Conservation (phyloP, 1,284 basidiomycete genomes). For the Dichomitus squalens region DNA sequence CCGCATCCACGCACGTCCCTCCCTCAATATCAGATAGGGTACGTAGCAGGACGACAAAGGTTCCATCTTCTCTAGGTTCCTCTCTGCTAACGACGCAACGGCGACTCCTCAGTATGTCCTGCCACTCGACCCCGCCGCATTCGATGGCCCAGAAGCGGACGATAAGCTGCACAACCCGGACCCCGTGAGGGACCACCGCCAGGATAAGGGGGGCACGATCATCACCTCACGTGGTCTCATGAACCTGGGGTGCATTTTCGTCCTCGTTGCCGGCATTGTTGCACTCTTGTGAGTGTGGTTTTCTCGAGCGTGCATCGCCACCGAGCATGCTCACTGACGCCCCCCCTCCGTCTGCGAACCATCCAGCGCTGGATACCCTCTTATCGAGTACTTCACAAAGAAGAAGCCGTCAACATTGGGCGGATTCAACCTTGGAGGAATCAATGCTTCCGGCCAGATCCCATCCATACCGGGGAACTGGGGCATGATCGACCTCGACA, state of each 20-base stretch:
- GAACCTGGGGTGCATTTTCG: constrained; percentile 76
- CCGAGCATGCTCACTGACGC: neutral
- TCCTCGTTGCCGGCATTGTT: constrained; percentile 64
- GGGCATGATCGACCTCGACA: constrained; percentile 78
- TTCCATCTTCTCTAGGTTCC: neutral
- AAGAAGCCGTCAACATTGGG: constrained; percentile 52
- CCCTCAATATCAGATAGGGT: constrained; percentile 54
- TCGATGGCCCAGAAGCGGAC: constrained; percentile 68
- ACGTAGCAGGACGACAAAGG: neutral
- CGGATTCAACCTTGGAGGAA: constrained; percentile 81
- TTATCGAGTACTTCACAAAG: constrained; percentile 69
- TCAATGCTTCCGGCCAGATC: constrained; percentile 79
- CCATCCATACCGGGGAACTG: constrained; percentile 64
- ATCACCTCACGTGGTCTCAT: constrained; percentile 73
- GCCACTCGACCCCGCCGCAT: constrained; percentile 67
- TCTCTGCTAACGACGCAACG: neutral
- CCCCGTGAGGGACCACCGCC: constrained; percentile 66
- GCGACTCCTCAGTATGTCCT: constrained; percentile 59
- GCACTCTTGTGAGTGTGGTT: constrained; percentile 66
- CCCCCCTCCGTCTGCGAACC: neutral
- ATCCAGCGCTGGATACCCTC: constrained; percentile 78
- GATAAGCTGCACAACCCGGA: constrained; percentile 78
- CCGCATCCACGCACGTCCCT: constrained; percentile 18
- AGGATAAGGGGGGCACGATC: constrained; percentile 61
- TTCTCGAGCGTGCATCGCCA: neutral